phyloP scores from a whole-genome alignment of 345 rosid genomes.

The Luvunga scandens region DNA sequence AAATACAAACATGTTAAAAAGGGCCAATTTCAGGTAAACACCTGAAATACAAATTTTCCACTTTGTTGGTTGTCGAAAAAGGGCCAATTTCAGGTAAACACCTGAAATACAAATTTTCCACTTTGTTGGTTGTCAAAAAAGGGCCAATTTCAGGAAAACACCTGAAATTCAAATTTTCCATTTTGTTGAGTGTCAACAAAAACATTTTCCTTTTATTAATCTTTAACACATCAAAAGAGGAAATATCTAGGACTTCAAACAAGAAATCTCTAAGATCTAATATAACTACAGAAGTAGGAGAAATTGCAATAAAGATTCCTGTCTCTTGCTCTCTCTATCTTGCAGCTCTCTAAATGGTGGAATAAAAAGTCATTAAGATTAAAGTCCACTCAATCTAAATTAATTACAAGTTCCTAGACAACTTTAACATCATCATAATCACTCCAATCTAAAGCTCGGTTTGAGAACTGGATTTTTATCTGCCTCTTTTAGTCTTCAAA shows the following conservation, averaged over 20 bases:
- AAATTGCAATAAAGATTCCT: not conserved
- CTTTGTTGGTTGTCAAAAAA: not conserved
- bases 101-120: no score
- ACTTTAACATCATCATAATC: not conserved
- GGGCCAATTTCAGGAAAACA: not conserved
- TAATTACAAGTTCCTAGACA: not conserved
- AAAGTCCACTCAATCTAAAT: not conserved
- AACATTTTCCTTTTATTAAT: not conserved
- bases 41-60: no score
- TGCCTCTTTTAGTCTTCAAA: not conserved
- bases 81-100: no score
- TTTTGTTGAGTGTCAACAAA: conserved; percentile 1
- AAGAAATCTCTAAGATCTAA: not conserved
- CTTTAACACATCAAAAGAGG: not conserved
- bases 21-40: not conserved
- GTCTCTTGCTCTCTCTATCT: not conserved
- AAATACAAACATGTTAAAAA: conserved; percentile 3
- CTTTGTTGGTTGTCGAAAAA: not conserved
- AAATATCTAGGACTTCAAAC: not conserved
- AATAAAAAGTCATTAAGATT: not conserved
- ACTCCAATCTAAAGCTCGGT: not conserved
- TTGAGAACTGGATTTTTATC: not conserved
- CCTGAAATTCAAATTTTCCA: not conserved
- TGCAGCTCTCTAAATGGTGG: not conserved
- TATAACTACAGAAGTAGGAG: not conserved